Base-by-base conservation (phyloP, 108 stramenopile genomes). In the Schizochytrium sp. region DNA sequence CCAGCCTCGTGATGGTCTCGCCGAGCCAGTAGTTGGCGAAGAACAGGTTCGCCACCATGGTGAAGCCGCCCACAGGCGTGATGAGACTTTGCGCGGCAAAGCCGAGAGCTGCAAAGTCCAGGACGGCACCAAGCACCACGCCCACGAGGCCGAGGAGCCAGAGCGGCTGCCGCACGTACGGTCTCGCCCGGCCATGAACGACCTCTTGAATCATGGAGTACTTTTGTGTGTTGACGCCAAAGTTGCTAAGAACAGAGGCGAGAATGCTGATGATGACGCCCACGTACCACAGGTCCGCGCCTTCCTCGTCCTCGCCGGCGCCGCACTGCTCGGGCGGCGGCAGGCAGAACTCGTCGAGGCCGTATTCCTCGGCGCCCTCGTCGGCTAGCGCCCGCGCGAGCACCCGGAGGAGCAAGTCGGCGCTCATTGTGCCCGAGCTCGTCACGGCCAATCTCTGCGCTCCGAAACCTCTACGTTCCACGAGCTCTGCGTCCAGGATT, bases 11-110 rank as follows among this genome's bases (percentile, higher is more conserved):
- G 8, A 90, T 48, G 19, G 5, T 71, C 87, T 90, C 90, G 29
- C 60, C 59, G 28, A 90, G 87, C 60, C 60, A 90, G 23, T 47
- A 88, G 69, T 72, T 45, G 8, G 90, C 90, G 21, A 90, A 88
- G 8, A 90, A 60, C 1, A 88, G 44, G 71, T 90, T 90, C 12
- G 60, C 60, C 6, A 90, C 90, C 21, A 88, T 87, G 18, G 90
- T 88, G 55, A 90, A 87, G 10, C 83, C 87, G 19, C 90, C 90
- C 14, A 88, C 87, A 5, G 90, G 90, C 5, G 90, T 88, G 60
- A 90, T 87, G 53, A 90, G 55, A 25, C 87, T 87, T 51, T 88
- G 87, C 4, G 90, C 87, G 19, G 90, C 90, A 4, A 90, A 88
- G 6, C 87, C 90, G 5, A 88, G 55, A 3, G 90, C 83, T 5